Base-by-base conservation (phyloP, 2,329 filamentous ascomycete species). In the Xylaria sp. region DNA sequence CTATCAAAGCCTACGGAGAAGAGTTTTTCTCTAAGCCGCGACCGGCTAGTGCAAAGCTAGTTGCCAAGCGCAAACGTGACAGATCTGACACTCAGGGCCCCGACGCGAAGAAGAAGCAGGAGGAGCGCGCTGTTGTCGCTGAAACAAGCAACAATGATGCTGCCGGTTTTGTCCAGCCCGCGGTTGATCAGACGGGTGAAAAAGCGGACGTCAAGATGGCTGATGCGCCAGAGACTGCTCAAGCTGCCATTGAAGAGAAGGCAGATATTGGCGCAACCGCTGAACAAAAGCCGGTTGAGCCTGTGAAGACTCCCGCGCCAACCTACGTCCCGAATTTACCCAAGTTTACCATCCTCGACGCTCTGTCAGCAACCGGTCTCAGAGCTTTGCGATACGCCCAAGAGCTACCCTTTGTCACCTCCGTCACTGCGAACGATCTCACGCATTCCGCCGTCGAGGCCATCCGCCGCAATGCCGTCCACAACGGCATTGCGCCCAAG, bases 351-450 rank as follows among this genome's bases (percentile, higher is more conserved):
- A 93, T 99, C 46, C 84, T 99, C 7, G 94, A 99, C 74, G 94
- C 94, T 0, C 82, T 99, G 4, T 99, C 94, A 8, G 94, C 94
- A 0, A 96, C 92, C 2, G 94, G 94, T 23, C 82, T 99, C 4
- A 87, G 94, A 63, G 94, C 94, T 4, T 76, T 99, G 48, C 88
- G 94, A 61, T 99, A 97, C 74, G 90, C 91, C 0, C 88, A 92
- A 67, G 94, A 99, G 71, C 85, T 99, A 30, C 91, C 94, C 0
- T 91, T 92, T 66, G 82, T 86, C 11, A 94, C 91, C 2, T 85
- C 84, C 0, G 81, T 96, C 47, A 93, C 91, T 4, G 91, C 92
- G 39, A 99, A 99, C 73, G 94, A 99, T 70, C 82, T 97, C 58
- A 91, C 91, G 1, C 76, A 82, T 11, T 84, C 86, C 1, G 92